A percentile compares a stretch with the other conserved stretches of the same genome.
Evolutionary conservation across 345 rosid genomes (phyloP).

Genomic region (Salix brachista): DNA sequence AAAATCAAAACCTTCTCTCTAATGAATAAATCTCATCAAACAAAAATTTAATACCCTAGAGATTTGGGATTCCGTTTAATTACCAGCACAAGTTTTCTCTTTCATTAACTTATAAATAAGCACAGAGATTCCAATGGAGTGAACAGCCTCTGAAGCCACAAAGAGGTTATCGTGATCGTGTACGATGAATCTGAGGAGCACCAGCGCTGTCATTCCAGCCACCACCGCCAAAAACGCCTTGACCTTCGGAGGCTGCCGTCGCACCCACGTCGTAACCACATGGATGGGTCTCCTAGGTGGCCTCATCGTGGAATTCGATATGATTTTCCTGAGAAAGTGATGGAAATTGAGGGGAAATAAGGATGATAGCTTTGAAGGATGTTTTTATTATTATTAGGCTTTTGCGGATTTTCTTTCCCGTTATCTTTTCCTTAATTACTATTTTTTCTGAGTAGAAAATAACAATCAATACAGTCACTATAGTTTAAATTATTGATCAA

Average conservation of each 20-base stretch:
- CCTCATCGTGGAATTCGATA: slow-evolving; percentile 43
- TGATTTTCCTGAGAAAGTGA: background rate
- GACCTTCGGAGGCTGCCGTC: slow-evolving; percentile 95
- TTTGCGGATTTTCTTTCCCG: background rate
- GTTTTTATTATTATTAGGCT: background rate
- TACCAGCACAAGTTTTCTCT: slow-evolving; percentile 98
- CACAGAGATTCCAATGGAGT: slow-evolving; percentile 88
- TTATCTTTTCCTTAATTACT: background rate
- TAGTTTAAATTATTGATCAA: background rate
- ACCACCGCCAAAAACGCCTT: slow-evolving; percentile 92
- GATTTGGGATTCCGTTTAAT: background rate
- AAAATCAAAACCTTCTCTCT: background rate
- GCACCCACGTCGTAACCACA: slow-evolving; percentile 72
- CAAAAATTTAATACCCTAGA: background rate
- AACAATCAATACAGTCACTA: background rate
- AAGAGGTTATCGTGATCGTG: slow-evolving; percentile 98
- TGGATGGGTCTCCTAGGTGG: slow-evolving; percentile 59
- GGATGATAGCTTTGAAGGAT: background rate
- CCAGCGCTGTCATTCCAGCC: slow-evolving; percentile 85
- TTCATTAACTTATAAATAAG: slow-evolving; percentile 91
- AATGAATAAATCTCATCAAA: slow-evolving; percentile 5
- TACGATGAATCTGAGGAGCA: slow-evolving; percentile 83
- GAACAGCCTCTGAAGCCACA: slow-evolving; percentile 97
- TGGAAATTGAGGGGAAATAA: background rate
- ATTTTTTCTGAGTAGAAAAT: background rate